Conservation (phyloP, 2,329 filamentous ascomycete genomes). For the Colletotrichum limetticola region DNA sequence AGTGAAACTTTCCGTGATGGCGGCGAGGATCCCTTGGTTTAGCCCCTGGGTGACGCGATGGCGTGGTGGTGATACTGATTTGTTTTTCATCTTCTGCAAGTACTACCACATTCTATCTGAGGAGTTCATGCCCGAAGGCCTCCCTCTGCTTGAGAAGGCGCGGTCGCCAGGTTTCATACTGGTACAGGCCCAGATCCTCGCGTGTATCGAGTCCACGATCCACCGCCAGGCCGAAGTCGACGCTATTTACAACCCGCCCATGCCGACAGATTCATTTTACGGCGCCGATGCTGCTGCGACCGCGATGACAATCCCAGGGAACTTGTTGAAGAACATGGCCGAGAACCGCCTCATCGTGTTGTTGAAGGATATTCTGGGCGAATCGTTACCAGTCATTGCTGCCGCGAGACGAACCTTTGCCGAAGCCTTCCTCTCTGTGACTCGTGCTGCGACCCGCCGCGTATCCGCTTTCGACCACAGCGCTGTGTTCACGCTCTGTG, state of each 20-base stretch:
- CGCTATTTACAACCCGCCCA: conserved; percentile 51
- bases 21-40: conserved; percentile 83
- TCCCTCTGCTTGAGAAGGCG: conserved; percentile 65
- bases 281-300: conserved; percentile 74
- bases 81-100: conserved; percentile 93
- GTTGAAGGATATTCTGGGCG: conserved; percentile 80
- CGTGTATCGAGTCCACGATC: conserved; percentile 83
- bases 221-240: conserved; percentile 75
- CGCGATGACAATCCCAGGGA: conserved; percentile 71
- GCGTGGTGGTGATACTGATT: conserved; percentile 87
- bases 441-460: conserved; percentile 79
- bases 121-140: conserved; percentile 72
- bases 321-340: conserved; percentile 83
- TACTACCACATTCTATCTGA: conserved; percentile 84
- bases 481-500: conserved; percentile 89
- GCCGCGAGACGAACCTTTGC: conserved; percentile 76
- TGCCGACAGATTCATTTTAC: conserved; percentile 56
- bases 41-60: conserved; percentile 87
- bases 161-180: conserved; percentile 82
- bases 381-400: conserved; percentile 49
- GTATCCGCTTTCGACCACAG: conserved; percentile 85
- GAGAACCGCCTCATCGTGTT: conserved; percentile 88
- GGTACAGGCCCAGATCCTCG: conserved; percentile 84
- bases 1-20: conserved; percentile 72
- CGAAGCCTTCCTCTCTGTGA: conserved; percentile 76